phyloP scores from a whole-genome alignment of 805 yeast species.

The Wickerhamiella brachini region DNA sequence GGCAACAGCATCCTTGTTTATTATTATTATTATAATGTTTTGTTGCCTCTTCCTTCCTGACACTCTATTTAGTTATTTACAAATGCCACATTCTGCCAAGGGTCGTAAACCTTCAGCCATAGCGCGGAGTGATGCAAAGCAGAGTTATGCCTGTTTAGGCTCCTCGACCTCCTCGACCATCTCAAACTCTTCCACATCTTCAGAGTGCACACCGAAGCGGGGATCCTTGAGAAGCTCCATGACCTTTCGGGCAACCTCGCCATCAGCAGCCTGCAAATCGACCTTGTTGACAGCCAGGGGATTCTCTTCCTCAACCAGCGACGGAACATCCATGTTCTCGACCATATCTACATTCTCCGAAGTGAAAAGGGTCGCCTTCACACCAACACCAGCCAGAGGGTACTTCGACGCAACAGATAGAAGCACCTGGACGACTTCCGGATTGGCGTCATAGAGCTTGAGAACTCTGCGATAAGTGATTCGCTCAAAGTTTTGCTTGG shows the following conservation, averaged over 20 bases:
- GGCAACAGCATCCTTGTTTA: background rate
- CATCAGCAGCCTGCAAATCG: slow-evolving; percentile 21
- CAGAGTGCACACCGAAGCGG: slow-evolving; percentile 14
- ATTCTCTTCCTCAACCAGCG: slow-evolving; percentile 13
- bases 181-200: background rate
- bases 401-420: slow-evolving; percentile 66
- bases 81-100: background rate
- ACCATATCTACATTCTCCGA: slow-evolving; percentile 35
- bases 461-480: slow-evolving; percentile 64
- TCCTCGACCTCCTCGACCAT: background rate
- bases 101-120: too few relatives aligned
- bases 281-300: slow-evolving; percentile 19
- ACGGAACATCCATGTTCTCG: slow-evolving; percentile 15
- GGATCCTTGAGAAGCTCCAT: slow-evolving; percentile 56
- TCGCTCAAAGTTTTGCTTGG: slow-evolving; percentile 89
- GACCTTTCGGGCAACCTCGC: slow-evolving; percentile 52
- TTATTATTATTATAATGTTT: background rate
- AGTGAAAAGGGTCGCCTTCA: slow-evolving; percentile 55
- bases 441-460: slow-evolving; percentile 69
- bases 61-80: background rate
- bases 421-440: slow-evolving; percentile 73
- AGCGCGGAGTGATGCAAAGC: too few relatives aligned
- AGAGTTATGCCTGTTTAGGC: too few relatives aligned
- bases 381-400: slow-evolving; percentile 68
- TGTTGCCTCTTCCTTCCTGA: background rate